Evolutionary conservation across 1,139 yeast species (phyloP).

Genomic region (Torulaspora globosa): DNA sequence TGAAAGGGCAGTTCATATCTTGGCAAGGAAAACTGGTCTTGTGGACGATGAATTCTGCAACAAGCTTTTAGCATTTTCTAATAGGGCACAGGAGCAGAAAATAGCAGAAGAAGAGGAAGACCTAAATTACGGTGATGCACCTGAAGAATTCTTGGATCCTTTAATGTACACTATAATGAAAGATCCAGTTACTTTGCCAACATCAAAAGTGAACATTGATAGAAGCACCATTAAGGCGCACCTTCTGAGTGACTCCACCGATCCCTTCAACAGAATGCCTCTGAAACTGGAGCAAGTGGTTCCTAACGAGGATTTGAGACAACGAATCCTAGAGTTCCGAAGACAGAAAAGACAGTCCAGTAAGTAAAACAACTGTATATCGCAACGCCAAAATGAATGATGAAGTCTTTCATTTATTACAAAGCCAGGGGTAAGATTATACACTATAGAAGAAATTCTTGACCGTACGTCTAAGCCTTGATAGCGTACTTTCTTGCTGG

Average conservation of each 20-base stretch:
- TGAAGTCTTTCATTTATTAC: constrained; percentile 5
- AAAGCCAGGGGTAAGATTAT: constrained; percentile 17
- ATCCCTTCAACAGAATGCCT: constrained; percentile 94
- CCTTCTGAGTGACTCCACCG: constrained; percentile 88
- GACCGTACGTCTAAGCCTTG: constrained; percentile 69
- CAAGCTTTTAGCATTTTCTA: constrained; percentile 53
- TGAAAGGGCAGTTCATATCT: constrained; percentile 63
- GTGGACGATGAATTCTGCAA: constrained; percentile 53
- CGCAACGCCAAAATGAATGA: constrained; percentile 2
- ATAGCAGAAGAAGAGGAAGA: constrained; percentile 75
- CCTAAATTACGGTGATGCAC: constrained; percentile 83
- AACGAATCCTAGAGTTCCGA: constrained; percentile 58
- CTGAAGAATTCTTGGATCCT: constrained; percentile 96
- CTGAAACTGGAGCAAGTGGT: constrained; percentile 80
- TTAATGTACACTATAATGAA: constrained; percentile 93
- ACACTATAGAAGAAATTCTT: constrained; percentile 11
- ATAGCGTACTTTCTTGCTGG: constrained; percentile 98
- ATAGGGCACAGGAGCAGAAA: constrained; percentile 58
- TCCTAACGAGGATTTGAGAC: constrained; percentile 66
- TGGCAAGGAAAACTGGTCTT: constrained; percentile 50
- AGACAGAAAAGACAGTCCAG: constrained; percentile 34
- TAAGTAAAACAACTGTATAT: not conserved
- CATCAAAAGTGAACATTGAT: constrained; percentile 79
- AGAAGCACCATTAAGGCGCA: constrained; percentile 91
- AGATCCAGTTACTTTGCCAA: constrained; percentile 90